phyloP scores from a whole-genome alignment of 345 rosid species.

The Eucalyptus erythrocorys region DNA sequence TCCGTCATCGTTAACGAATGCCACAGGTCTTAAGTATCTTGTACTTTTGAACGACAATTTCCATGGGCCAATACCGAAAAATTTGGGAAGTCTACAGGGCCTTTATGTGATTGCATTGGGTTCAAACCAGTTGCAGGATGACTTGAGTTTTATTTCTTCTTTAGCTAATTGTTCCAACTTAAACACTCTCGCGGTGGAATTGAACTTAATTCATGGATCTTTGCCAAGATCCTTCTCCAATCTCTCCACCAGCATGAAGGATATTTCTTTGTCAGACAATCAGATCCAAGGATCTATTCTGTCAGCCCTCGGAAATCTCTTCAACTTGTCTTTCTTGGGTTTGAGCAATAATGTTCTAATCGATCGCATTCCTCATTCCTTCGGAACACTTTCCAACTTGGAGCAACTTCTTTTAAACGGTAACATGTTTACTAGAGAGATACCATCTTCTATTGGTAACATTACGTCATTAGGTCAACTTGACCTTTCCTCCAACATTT shows the following conservation, averaged over 20 bases:
- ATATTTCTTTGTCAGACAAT: neutral
- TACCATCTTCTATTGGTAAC: neutral
- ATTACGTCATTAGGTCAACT: neutral
- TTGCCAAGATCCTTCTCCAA: neutral
- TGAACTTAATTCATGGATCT: neutral
- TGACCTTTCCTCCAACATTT: neutral
- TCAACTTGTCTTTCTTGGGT: neutral
- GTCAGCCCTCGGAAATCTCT: neutral
- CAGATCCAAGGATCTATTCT: neutral
- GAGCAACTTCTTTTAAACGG: accelerated
- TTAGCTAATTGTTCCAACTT: too few species aligned
- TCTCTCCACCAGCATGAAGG: neutral
- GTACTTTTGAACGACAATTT: too few species aligned
- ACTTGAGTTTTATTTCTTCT: too few species aligned
- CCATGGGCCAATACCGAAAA: too few species aligned
- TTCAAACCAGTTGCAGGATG: too few species aligned
- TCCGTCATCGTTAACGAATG: too few species aligned
- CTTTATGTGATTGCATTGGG: too few species aligned
- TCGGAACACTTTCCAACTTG: neutral
- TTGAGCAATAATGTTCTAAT: too few species aligned
- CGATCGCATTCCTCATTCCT: neutral
- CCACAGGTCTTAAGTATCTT: too few species aligned
- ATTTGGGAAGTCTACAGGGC: too few species aligned
- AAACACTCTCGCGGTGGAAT: accelerated
- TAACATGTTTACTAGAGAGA: neutral